A percentile compares a stretch with the other conserved stretches of the same genome.
Evolutionary conservation across 345 rosid species (phyloP).

Genomic region (Salix purpurea): DNA sequence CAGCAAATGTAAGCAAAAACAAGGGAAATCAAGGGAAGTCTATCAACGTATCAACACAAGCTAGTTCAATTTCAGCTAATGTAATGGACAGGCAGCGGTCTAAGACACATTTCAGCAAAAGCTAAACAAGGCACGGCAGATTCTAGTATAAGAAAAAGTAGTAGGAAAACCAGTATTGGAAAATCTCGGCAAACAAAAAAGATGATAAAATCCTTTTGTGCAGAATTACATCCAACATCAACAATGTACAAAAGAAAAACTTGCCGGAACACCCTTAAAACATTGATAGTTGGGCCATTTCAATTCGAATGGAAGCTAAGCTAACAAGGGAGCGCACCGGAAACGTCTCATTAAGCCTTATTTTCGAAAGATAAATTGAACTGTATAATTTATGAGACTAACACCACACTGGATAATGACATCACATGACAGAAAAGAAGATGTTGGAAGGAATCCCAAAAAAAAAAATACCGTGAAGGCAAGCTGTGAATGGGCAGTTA

Average conservation of each 20-base stretch:
- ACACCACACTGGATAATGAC: not conserved
- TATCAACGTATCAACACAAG: not conserved
- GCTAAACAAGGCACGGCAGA: not conserved
- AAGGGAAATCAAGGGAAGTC: not conserved
- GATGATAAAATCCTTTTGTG: not conserved
- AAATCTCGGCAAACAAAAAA: not conserved
- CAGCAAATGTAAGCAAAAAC: not conserved
- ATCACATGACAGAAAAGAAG: not conserved
- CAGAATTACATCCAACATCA: not conserved
- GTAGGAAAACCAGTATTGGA: too few species aligned
- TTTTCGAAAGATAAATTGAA: not conserved
- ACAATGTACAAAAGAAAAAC: not conserved
- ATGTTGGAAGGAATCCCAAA: not conserved
- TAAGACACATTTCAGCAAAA: not conserved
- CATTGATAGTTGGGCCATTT: not conserved
- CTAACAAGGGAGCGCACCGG: too few species aligned
- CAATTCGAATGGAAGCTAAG: too few species aligned
- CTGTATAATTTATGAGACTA: not conserved
- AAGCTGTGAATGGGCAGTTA: conserved; percentile 82
- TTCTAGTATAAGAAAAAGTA: not conserved
- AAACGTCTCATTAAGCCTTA: too few species aligned
- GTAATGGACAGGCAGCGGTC: not conserved
- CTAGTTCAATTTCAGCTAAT: not conserved
- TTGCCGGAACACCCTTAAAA: not conserved
- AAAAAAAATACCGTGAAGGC: conserved; percentile 62